Evolutionary conservation across 2,329 filamentous ascomycete species (phyloP).

Genomic region (Rachicladosporium sp.): DNA sequence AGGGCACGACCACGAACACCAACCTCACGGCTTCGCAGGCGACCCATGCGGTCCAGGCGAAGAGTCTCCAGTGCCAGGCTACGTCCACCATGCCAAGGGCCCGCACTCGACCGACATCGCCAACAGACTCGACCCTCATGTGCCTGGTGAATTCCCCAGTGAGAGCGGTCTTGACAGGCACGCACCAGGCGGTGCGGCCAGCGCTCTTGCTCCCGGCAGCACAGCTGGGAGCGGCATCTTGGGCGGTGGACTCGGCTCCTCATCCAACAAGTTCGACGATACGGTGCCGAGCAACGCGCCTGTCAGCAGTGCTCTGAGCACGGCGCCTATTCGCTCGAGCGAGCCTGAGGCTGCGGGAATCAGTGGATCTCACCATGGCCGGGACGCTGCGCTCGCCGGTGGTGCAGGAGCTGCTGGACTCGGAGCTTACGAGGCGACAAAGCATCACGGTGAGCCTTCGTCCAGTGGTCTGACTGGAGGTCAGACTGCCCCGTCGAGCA

Average conservation of each 20-base stretch:
- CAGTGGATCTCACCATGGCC: slow-evolving; percentile 18
- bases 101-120: slow-evolving; percentile 21
- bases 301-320: too few species aligned
- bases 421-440: slow-evolving; percentile 8
- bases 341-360: too few species aligned
- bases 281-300: too few species aligned
- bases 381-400: slow-evolving; percentile 20
- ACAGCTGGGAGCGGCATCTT: too few species aligned
- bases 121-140: slow-evolving; percentile 24
- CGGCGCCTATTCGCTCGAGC: too few species aligned
- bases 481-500: too few species aligned
- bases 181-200: too few species aligned
- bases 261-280: too few species aligned
- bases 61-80: slow-evolving; percentile 5
- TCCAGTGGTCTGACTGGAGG: too few species aligned
- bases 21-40: slow-evolving; percentile 13
- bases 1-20: slow-evolving; percentile 11
- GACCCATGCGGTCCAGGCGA: slow-evolving; percentile 14
- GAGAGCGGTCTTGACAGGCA: slow-evolving; percentile 14
- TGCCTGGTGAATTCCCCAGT: slow-evolving; percentile 21
- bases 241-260: too few species aligned
- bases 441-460: slow-evolving; percentile 2
- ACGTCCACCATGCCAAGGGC: slow-evolving; percentile 12
- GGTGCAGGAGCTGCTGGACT: slow-evolving; percentile 19
- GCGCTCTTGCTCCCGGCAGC: slow-evolving; percentile 3